These are phyloP conservation scores for Stagonosporopsis vannaccii DNA, from an alignment of 2,329 filamentous ascomycete species.

Conservation along the genomic window DNA sequence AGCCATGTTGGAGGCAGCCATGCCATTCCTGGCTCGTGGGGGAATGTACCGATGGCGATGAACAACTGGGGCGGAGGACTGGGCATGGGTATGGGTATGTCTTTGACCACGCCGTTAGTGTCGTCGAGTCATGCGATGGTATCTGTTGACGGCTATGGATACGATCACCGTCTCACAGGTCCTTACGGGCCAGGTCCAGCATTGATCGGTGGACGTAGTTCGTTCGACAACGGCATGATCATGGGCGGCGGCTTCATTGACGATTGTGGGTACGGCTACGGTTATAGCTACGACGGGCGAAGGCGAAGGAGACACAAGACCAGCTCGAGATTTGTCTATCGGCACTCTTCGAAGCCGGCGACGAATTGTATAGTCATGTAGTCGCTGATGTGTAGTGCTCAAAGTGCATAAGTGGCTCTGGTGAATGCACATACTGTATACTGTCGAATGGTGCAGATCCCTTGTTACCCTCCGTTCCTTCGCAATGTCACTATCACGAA, in stretches of 20 bases:
- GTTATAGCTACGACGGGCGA: constrained; percentile 8
- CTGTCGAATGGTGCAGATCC: not conserved
- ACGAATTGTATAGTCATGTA: constrained; percentile 35
- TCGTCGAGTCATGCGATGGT: constrained; percentile 19
- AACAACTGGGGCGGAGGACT: constrained; percentile 17
- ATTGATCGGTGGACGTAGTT: constrained; percentile 9
- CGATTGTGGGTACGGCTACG: constrained; percentile 6
- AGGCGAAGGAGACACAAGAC: constrained; percentile 28
- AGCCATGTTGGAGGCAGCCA: constrained; percentile 36
- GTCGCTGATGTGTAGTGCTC: not conserved
- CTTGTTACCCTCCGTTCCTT: not conserved
- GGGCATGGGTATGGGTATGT: constrained; percentile 9
- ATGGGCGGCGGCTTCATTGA: constrained; percentile 11
- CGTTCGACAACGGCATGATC: constrained; percentile 3
- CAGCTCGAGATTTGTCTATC: constrained; percentile 27
- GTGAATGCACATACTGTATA: not conserved
- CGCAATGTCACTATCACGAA: not conserved
- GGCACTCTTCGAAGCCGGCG: constrained; percentile 27
- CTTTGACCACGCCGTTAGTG: constrained; percentile 3
- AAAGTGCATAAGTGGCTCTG: not conserved
- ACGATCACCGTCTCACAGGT: constrained; percentile 33
- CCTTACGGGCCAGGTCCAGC: constrained; percentile 22
- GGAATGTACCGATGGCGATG: constrained; percentile 24
- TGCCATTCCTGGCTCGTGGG: constrained; percentile 37
- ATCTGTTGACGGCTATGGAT: constrained; percentile 18